Conservation (phyloP, 1,284 basidiomycete species). For the Entoloma clypeatum region DNA sequence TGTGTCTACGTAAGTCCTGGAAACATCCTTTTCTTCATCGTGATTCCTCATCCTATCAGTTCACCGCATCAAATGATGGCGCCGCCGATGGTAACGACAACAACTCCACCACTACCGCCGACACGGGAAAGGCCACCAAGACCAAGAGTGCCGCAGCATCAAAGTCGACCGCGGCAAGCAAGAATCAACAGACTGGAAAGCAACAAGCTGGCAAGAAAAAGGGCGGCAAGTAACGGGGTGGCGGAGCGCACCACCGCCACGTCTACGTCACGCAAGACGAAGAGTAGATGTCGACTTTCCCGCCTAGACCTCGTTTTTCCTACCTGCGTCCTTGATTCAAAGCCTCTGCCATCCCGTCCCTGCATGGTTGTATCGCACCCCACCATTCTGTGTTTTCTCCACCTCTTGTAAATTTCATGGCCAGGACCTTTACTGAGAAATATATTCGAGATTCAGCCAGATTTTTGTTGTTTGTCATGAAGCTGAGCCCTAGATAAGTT, state of each 20-base stretch:
- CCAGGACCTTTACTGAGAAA: constrained; percentile 16
- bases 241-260: no score
- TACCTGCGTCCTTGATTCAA: no score
- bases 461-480: neutral
- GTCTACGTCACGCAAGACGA: no score
- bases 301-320: no score
- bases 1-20: constrained; percentile 46
- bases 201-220: no score
- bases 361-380: constrained; percentile 10
- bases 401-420: constrained; percentile 18
- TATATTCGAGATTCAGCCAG: constrained; percentile 17
- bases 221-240: no score
- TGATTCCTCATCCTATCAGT: constrained; percentile 24
- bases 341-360: constrained; percentile 10
- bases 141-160: no score
- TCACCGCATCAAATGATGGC: constrained; percentile 34
- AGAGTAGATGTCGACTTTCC: no score
- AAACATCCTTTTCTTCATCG: neutral
- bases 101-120: constrained; percentile 9
- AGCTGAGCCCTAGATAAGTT: neutral
- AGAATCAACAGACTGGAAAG: no score
- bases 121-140: no score
- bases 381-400: constrained; percentile 6
- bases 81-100: constrained; percentile 18
- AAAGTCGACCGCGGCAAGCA: no score